These are phyloP conservation scores for Bacidia gigantensis DNA, from an alignment of 495 filamentous ascomycete genomes.

Conservation along the genomic window DNA sequence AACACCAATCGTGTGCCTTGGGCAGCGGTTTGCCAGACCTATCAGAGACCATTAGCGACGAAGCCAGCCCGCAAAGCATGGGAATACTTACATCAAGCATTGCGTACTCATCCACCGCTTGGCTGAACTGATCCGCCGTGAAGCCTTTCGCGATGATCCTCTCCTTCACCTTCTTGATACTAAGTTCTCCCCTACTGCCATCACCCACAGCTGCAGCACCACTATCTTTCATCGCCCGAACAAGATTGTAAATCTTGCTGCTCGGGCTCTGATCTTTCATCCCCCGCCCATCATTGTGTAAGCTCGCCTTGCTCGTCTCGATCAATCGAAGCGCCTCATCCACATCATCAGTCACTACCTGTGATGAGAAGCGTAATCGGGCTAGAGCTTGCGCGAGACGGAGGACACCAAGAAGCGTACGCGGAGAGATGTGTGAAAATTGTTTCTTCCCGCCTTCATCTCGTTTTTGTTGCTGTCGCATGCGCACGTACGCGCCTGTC, in stretches of 20 bases:
- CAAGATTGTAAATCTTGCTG: constrained; percentile 86
- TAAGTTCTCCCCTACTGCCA: constrained; percentile 61
- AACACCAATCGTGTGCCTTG: constrained; percentile 81
- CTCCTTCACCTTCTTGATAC: constrained; percentile 73
- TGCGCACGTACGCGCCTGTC: constrained; percentile 85
- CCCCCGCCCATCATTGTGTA: constrained; percentile 51
- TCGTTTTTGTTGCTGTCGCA: constrained; percentile 75
- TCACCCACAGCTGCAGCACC: constrained; percentile 65
- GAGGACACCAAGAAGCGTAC: constrained; percentile 82
- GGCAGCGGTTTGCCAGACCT: constrained; percentile 92
- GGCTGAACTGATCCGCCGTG: constrained; percentile 79
- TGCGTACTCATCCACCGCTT: constrained; percentile 80
- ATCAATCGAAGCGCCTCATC: constrained; percentile 87
- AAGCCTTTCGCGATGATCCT: constrained; percentile 91
- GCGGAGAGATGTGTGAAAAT: constrained; percentile 84
- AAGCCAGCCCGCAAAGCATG: constrained; percentile 15
- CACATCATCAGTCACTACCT: constrained; percentile 81
- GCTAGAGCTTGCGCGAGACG: constrained; percentile 94
- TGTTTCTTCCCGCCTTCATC: constrained; percentile 79
- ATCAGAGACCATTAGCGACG: constrained; percentile 16
- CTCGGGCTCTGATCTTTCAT: constrained; percentile 63
- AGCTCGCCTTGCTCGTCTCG: constrained; percentile 78
- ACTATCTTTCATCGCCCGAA: constrained; percentile 68
- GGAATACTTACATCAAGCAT: constrained; percentile 61
- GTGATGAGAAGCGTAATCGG: constrained; percentile 70